Base-by-base conservation (phyloP, 345 rosid species). In the Dipteronia dyeriana region DNA sequence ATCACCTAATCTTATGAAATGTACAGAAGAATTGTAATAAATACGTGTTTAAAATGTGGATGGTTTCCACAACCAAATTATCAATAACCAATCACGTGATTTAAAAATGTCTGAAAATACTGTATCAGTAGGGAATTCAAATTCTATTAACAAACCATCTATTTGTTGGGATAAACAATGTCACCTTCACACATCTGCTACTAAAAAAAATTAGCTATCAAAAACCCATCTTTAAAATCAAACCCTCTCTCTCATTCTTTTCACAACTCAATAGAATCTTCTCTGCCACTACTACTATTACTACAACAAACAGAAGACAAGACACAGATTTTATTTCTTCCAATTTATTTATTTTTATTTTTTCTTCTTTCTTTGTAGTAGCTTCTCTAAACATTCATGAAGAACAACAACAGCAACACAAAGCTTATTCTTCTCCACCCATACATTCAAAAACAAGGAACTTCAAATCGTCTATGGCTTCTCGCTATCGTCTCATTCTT, bases 391-490 rank as follows among this genome's bases (percentile, higher is more conserved):
- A 14, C 57, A 82, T 51, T 45, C 60, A 94, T 90, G 97, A 95
- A 91, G 90, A 91, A 83, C 82, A 82, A 70, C 83, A 89, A 82
- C 68, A 84, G 79, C 86, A 95, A 92, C 88, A 92, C 98, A 1
- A 95, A 92, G 85, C 93, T 95, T 41, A 95, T 95, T 79, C 97
- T 95, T 65, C 88, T 95, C 59, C 99, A 93, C 59, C 99, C 98
- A 2, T 93, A 95, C 68, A 88, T 92, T 79, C 99, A 91, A 68
- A 95, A 95, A 75, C 99, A 95, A 85, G 97, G 96, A 25, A 84
- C 86, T 81, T 82, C 98, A 9, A 92, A 85, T 78, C 94, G 94
- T 5, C 45, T 92, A 85, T 96, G 97, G 98, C 92, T 94, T 26
- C 94, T 96, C 17, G 98, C 93, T 41, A 84, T 92, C 49, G 65